Conservation (phyloP, 371 early-diverging fungal species). For the Rhizopus sp. region DNA sequence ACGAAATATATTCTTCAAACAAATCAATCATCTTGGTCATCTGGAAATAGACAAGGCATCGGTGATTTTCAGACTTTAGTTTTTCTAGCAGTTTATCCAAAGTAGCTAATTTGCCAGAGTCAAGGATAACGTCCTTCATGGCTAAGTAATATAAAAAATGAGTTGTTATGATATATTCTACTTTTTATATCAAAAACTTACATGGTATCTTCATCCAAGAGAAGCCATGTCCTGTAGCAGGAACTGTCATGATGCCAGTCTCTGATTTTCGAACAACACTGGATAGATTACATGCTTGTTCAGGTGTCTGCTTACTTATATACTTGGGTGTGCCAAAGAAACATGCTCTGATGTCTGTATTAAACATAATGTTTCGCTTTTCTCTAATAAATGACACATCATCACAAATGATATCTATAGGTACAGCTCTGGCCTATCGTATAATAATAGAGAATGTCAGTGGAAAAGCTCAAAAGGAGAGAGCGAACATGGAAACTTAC, state of each 20-base stretch:
- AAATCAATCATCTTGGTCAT: slow-evolving; percentile 99
- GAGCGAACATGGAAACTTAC: slow-evolving; percentile 12
- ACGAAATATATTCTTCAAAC: slow-evolving; percentile 93
- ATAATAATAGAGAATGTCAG: background rate
- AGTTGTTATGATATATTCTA: background rate
- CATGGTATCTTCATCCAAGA: slow-evolving; percentile 51
- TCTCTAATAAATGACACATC: slow-evolving; percentile 67
- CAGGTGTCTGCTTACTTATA: slow-evolving; percentile 15
- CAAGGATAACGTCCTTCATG: slow-evolving; percentile 82
- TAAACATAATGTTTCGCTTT: slow-evolving; percentile 54
- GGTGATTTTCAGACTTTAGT: slow-evolving; percentile 91
- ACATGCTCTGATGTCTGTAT: slow-evolving; percentile 45
- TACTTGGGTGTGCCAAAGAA: slow-evolving; percentile 53
- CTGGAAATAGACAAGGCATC: slow-evolving; percentile 97
- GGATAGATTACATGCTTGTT: slow-evolving; percentile 23
- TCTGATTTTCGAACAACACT: slow-evolving; percentile 26
- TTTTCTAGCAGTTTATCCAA: slow-evolving; percentile 87
- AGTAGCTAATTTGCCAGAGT: slow-evolving; percentile 94
- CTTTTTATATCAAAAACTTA: slow-evolving; percentile 17
- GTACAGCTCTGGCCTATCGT: slow-evolving; percentile 62
- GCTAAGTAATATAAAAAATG: slow-evolving; percentile 36
- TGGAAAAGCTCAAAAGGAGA: background rate
- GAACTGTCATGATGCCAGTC: slow-evolving; percentile 38
- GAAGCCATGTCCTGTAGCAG: slow-evolving; percentile 40
- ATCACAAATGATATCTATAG: slow-evolving; percentile 64